These are phyloP conservation scores for Fusarium sp. DNA, from an alignment of 2,329 filamentous ascomycete genomes.

Conservation along the genomic window DNA sequence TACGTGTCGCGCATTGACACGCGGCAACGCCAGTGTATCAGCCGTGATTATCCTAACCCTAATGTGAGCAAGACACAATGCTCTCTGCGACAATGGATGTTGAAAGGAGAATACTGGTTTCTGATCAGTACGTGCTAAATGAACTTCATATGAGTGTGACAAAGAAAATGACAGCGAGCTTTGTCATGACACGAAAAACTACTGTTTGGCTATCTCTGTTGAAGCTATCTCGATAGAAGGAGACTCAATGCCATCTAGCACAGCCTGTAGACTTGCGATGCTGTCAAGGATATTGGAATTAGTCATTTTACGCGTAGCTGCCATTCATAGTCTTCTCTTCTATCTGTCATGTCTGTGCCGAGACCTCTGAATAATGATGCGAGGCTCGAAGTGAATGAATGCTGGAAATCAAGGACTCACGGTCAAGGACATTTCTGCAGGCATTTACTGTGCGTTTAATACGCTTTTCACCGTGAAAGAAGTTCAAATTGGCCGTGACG, in stretches of 20 bases:
- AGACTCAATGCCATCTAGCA: background rate
- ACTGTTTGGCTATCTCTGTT: background rate
- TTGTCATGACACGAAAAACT: background rate
- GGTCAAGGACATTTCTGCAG: no score
- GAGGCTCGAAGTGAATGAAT: accelerated
- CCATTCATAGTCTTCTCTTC: accelerated
- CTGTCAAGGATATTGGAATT: accelerated
- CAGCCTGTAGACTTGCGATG: accelerated
- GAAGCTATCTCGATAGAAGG: accelerated
- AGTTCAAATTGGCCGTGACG: accelerated
- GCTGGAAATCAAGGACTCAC: accelerated
- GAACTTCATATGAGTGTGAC: accelerated
- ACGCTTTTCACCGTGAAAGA: background rate
- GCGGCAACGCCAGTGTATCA: accelerated
- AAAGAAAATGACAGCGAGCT: background rate
- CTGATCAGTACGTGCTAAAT: accelerated
- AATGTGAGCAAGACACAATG: background rate
- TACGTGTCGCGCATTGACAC: background rate
- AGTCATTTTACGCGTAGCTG: accelerated
- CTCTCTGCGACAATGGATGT: accelerated
- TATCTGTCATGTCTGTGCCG: accelerated
- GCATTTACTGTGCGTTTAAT: accelerated
- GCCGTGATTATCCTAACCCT: accelerated
- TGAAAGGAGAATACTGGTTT: background rate
- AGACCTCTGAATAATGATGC: accelerated